Evolutionary conservation across 768 basidiomycete genomes (phyloP), one percentile per base, ranked within the genome.

Genomic region (Mycena kentingensis): DNA sequence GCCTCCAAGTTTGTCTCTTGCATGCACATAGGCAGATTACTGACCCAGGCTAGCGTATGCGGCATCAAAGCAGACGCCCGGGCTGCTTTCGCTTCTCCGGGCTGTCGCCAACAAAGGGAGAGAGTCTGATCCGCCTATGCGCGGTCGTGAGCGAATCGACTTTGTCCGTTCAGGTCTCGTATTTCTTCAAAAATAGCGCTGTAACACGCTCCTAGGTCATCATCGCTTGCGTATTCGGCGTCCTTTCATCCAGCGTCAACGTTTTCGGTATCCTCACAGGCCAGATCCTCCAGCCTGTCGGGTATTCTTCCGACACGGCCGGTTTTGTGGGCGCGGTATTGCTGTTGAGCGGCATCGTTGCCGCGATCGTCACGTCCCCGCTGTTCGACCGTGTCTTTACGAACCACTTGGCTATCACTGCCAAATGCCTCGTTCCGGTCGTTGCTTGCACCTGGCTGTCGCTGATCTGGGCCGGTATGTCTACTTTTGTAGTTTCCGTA

Each of bases 351-450:
- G 91, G 92, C 19, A 80, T 93, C 52, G 67, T 88, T 2, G 78
- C 83, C 10, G 85, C 91, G 0, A 70, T 84, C 26, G 61, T 84
- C 43, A 80, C 85, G 0, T 82, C 90, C 1, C 92, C 91, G 0
- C 67, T 92, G 3, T 86, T 91, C 62, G 91, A 93, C 62, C 83
- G 90, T 18, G 81, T 91, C n/a, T 81, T 93, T 54, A 92, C 88
- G 10, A 79, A 85, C 57, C 82, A 82, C 54, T 75, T 91, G 32
- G 87, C 82, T 0, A 55, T 81, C 11, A 80, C 84, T 3, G 60
- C 77, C 48, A 88, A 86, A 49, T 52, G 81, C 0, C 62, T 89
- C 10, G 76, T 84, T 15, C 90, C 90, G 2, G 63, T 85, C 37
- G 72, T 88, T 5, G 84, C 77, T 15, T 74, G 61, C 1, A 74